Base-by-base conservation (phyloP, 2,329 filamentous ascomycete species). In the Bretziella fagacearum region DNA sequence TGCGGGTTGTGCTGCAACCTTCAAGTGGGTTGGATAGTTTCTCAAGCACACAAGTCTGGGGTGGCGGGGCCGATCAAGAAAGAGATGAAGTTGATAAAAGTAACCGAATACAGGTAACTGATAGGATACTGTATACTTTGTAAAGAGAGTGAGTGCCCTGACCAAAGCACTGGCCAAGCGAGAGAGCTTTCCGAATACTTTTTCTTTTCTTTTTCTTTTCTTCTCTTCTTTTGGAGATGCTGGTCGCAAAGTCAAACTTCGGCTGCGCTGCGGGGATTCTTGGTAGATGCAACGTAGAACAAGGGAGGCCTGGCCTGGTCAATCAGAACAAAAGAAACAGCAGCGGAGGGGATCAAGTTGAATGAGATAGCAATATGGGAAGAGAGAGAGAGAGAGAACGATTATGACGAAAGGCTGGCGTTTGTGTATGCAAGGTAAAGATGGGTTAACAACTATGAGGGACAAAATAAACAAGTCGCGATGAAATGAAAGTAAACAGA, bases 401-500 rank as follows among this genome's bases (percentile, higher is more conserved):
- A 18, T 17, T 11, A 10, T 17, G 30, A 6, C 17, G 11, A 6
- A 10, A 33, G 30, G 17, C 4, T 33, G 13, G 5, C 4, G 30
- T 33, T 33, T 33, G 30, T 33, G 17, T 6, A 22, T 39, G 6
- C 5, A 3, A 18, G 35, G 18, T 39, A 39, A 39, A 8, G 35
- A 39, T 39, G 18, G 35, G 18, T 2, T 20, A 6, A 10, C 13
- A 13, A 22, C 8, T 20, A 20, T 22, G 35, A 22, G 35, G 10
- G 7, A 18, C 18, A 17, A 20, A 39, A 8, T 17, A 39, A 43
- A 29, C 20, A 43, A 30, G 23, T 43, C 40, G 40, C 40, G 40
- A 43, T 30, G 26, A 20, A 43, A n/a, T 22, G n/a, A 43, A 30
- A 43, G 26, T 43, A 43, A 43, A 43, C 26, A 43, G 13, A 29